phyloP scores from a whole-genome alignment of 2,329 filamentous ascomycete species.

The Lojkania enalia region DNA sequence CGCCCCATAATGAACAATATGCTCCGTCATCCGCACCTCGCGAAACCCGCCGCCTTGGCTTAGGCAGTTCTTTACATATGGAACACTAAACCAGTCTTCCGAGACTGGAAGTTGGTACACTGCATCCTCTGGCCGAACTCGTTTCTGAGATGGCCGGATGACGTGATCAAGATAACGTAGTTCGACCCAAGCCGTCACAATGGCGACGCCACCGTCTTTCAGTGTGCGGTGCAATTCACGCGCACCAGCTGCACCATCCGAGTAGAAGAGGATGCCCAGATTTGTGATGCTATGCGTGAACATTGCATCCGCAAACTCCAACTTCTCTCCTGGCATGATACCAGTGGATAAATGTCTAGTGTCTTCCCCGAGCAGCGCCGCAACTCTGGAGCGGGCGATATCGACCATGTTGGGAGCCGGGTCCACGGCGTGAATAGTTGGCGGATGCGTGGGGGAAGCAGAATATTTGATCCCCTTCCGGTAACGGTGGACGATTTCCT shows the following conservation, averaged over 20 bases:
- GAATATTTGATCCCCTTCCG: slow-evolving; percentile 2
- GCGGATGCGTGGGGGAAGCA: slow-evolving; percentile 1
- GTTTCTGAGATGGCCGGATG: too few species aligned
- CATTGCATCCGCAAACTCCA: slow-evolving; percentile 15
- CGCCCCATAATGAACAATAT: too few species aligned
- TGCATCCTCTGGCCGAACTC: too few species aligned
- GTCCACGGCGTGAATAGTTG: slow-evolving; percentile 18
- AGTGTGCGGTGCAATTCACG: slow-evolving; percentile 36
- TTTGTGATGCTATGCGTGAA: slow-evolving; percentile 41
- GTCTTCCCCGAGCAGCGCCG: too few species aligned
- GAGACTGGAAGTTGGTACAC: too few species aligned
- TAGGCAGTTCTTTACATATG: too few species aligned
- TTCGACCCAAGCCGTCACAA: slow-evolving; percentile 34
- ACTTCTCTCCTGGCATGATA: slow-evolving; percentile 5
- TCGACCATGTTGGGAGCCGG: slow-evolving; percentile 13
- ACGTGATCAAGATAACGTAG: too few species aligned
- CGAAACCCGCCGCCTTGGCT: too few species aligned
- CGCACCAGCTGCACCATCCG: slow-evolving; percentile 25
- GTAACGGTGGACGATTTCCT: slow-evolving; percentile 16
- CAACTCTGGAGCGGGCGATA: neutral
- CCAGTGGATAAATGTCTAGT: neutral
- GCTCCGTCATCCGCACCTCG: too few species aligned
- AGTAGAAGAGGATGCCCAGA: slow-evolving; percentile 35
- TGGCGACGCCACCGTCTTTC: slow-evolving; percentile 29
- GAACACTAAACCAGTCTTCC: too few species aligned